Percentiles rank a stretch among this genome's conserved stretches.
Evolutionary conservation across 257 asterid species (phyloP).

Genomic region (Lavandula angustifolia): DNA sequence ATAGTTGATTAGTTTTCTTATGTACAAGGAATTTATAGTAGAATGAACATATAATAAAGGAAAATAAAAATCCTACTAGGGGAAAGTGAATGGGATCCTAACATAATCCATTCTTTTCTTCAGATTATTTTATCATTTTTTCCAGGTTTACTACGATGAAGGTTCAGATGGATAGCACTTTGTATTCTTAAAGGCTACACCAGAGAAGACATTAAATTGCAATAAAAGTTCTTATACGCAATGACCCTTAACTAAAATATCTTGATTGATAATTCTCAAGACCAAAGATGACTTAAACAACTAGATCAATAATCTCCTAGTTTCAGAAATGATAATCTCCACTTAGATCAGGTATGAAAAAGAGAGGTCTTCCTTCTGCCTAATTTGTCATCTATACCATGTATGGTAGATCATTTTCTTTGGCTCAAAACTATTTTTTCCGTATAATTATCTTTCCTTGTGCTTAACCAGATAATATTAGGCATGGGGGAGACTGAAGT

Average conservation of each 20-base stretch:
- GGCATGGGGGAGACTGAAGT: background rate
- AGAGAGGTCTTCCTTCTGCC: too few relatives aligned
- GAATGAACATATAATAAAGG: too few relatives aligned
- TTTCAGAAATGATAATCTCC: too few relatives aligned
- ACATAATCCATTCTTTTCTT: background rate
- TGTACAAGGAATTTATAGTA: too few relatives aligned
- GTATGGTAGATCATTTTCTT: background rate
- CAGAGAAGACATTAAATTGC: constrained; percentile 7
- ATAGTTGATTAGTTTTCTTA: constrained; percentile 11
- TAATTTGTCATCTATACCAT: background rate
- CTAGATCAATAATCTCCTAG: too few relatives aligned
- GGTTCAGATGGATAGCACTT: background rate
- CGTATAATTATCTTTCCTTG: constrained; percentile 3
- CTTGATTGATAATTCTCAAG: too few relatives aligned
- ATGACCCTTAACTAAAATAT: too few relatives aligned
- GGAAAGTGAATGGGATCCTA: background rate
- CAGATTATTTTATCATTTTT: background rate
- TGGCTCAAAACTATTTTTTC: background rate
- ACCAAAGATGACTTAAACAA: too few relatives aligned
- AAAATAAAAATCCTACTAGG: background rate
- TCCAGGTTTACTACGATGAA: constrained; percentile 4
- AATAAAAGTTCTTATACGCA: background rate
- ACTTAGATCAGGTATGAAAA: too few relatives aligned
- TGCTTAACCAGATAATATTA: background rate
- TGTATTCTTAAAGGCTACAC: constrained; percentile 3